These are phyloP conservation scores for Gnomoniopsis smithogilvyi DNA, from an alignment of 2,329 filamentous ascomycete genomes.

Conservation along the genomic window DNA sequence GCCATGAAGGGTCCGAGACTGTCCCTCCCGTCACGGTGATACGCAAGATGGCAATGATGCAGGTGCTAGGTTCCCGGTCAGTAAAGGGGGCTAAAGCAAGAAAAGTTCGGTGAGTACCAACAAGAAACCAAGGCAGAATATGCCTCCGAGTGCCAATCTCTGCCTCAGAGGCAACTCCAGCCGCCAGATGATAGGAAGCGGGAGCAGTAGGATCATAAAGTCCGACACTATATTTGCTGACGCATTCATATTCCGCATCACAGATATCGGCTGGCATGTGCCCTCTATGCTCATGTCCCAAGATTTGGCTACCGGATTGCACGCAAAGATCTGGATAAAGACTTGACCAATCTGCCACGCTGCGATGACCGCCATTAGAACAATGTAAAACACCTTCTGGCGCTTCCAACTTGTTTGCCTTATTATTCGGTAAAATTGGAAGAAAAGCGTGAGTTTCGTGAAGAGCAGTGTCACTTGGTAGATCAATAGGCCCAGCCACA, in stretches of 20 bases:
- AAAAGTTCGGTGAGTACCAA: not conserved
- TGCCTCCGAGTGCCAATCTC: not conserved
- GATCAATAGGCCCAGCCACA: slow-evolving; percentile 5
- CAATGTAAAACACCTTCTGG: not conserved
- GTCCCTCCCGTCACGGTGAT: not conserved
- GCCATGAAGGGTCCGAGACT: not conserved
- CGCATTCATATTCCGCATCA: slow-evolving; percentile 2
- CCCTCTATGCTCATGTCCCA: slow-evolving; percentile 2
- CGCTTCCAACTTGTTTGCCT: not conserved
- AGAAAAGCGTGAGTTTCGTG: slow-evolving; percentile 7
- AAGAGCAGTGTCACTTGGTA: slow-evolving; percentile 4
- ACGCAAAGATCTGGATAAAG: slow-evolving; percentile 5
- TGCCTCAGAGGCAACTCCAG: not conserved
- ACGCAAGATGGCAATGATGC: slow-evolving; percentile 7
- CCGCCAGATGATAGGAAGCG: slow-evolving; percentile 3
- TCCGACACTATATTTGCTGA: slow-evolving; percentile 5
- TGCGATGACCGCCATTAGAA: not conserved
- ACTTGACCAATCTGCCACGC: slow-evolving; percentile 2
- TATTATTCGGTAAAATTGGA: slow-evolving; percentile 12
- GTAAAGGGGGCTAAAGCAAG: not conserved
- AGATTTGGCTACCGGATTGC: not conserved
- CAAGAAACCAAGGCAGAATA: slow-evolving; percentile 10
- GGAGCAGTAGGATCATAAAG: slow-evolving; percentile 9
- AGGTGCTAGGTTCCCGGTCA: slow-evolving; percentile 2
- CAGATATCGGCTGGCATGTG: not conserved